Base-by-base conservation (phyloP, 176 grass and related monocot genomes). In the Dendrocalamus sinicus region DNA sequence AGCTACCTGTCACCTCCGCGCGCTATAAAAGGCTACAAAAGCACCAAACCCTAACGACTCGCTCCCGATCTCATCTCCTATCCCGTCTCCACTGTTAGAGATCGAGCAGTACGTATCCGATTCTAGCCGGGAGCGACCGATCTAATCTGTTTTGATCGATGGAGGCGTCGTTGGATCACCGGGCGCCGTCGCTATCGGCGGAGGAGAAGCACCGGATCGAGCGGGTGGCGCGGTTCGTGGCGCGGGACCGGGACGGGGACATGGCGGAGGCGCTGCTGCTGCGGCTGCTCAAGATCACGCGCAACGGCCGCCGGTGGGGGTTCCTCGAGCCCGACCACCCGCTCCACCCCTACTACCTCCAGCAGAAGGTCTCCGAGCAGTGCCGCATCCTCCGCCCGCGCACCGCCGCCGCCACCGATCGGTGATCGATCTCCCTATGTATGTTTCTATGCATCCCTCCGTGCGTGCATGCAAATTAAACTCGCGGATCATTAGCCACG, bases 351-450 rank as follows among this genome's bases (percentile, higher is more conserved):
- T 95, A 95, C 72, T 95, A 95, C 72, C 88, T 92, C 80, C 88
- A 85, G 58, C 93, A 89, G 19, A 92, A 92, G 90, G 87, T 95
- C 76, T 95, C 93, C 59, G 93, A 95, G 88, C 88, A 88, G 26
- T 92, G 93, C 88, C 90, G 93, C 40, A 89, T 83, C 83, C 81
- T 88, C 67, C 90, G 90, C 40, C 93, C 93, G 3, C 86, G 84
- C 5, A 48, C 26, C 10, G 44, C 28, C 30, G 47, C 12, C 58
- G 40, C 76, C 64, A 16, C 86, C 70, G 83, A 86, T 32, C 83
- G 78, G 23, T 90, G 79, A 86, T 39, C 32, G 5, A 35, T n/a
- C 1, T 22, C 20, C 57, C 57, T n/a, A n/a, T 59, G 22, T 59
- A n/a, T 59, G 22, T 59, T n/a, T 59, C 8, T 4, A n/a, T 61